A percentile compares a stretch with the other conserved stretches of the same genome.
Conservation (phyloP, 2,329 filamentous ascomycete genomes). For the Penicillium sclerotigenum region DNA sequence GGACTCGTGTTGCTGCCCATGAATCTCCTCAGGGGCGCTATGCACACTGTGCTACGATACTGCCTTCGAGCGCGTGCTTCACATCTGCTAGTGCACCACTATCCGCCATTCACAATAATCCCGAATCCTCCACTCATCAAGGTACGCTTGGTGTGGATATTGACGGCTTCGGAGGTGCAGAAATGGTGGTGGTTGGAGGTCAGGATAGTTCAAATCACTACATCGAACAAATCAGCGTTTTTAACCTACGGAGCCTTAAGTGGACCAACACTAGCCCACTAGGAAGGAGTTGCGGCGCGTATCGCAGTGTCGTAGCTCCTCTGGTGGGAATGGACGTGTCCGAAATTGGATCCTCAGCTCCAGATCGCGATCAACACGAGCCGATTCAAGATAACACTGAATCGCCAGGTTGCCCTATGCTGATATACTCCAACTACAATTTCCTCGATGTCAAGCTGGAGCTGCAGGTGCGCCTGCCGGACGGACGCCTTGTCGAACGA, state of each 20-base stretch:
- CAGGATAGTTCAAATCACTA: conserved; percentile 98
- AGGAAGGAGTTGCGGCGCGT: conserved; percentile 91
- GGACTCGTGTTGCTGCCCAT: conserved; percentile 77
- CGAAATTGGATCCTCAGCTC: conserved; percentile 44
- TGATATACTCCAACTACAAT: conserved; percentile 99
- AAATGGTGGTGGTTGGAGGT: conserved; percentile 95
- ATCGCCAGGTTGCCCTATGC: conserved; percentile 62
- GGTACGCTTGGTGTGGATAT: conserved; percentile 83
- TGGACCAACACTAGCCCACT: conserved; percentile 89
- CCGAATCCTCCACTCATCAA: conserved; percentile 76
- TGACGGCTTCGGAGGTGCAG: conserved; percentile 85
- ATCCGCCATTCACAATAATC: conserved; percentile 87
- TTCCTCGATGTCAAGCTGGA: conserved; percentile 96
- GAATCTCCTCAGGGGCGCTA: conserved; percentile 91
- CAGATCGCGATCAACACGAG: conserved; percentile 39
- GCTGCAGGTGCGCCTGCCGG: conserved; percentile 78
- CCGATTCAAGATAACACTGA: conserved; percentile 27
- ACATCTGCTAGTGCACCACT: conserved; percentile 78
- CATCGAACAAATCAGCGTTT: conserved; percentile 97
- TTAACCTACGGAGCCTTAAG: conserved; percentile 90
- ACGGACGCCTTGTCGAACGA: conserved; percentile 80
- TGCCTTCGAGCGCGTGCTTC: conserved; percentile 84
- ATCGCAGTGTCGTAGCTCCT: conserved; percentile 90
- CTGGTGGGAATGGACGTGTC: conserved; percentile 51
- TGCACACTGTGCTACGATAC: conserved; percentile 89